These are phyloP conservation scores for Phlebopus sp. DNA, from an alignment of 1,284 basidiomycete species.

Conservation along the genomic window DNA sequence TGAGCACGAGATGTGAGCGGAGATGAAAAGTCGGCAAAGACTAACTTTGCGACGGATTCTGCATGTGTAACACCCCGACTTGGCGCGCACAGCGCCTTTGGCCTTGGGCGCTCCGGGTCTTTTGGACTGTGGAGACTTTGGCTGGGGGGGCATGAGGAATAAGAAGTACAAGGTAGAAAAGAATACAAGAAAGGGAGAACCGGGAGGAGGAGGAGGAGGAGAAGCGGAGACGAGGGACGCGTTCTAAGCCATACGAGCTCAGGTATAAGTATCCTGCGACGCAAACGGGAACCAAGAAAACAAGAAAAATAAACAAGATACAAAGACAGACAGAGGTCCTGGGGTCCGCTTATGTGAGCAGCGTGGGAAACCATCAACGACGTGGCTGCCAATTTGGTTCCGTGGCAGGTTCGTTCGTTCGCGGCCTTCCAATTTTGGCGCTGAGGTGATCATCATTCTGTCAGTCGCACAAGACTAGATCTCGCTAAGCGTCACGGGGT, in stretches of 20 bases:
- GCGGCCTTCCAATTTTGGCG: conserved; percentile 16
- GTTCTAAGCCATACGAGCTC: conserved; percentile 24
- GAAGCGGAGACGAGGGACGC: conserved; percentile 16
- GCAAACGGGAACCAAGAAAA: conserved; percentile 17
- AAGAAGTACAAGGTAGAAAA: conserved; percentile 2
- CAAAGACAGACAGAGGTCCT: neutral
- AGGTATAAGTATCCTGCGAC: conserved; percentile 35
- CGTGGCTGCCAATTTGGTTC: conserved; percentile 18
- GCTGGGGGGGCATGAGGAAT: conserved; percentile 34
- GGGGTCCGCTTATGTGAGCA: conserved; percentile 5
- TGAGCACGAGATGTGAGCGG: conserved; percentile 8
- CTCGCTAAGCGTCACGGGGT: neutral
- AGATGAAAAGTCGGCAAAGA: conserved; percentile 15
- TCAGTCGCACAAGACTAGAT: no score
- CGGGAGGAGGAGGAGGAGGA: conserved; percentile 12
- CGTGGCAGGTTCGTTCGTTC: conserved; percentile 8
- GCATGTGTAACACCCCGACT: conserved; percentile 84
- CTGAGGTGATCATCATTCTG: conserved; percentile 12
- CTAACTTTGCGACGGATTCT: conserved; percentile 76
- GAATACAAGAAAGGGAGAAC: conserved; percentile 7
- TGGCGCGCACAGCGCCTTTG: conserved; percentile 76
- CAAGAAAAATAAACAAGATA: neutral
- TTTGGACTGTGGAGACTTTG: conserved; percentile 40
- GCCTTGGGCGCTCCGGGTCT: conserved; percentile 58
- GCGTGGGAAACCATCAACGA: conserved; percentile 15